Evolutionary conservation across 2,329 filamentous ascomycete genomes (phyloP), one percentile per base, ranked within the genome.

Genomic region (Aspergillus sp.): DNA sequence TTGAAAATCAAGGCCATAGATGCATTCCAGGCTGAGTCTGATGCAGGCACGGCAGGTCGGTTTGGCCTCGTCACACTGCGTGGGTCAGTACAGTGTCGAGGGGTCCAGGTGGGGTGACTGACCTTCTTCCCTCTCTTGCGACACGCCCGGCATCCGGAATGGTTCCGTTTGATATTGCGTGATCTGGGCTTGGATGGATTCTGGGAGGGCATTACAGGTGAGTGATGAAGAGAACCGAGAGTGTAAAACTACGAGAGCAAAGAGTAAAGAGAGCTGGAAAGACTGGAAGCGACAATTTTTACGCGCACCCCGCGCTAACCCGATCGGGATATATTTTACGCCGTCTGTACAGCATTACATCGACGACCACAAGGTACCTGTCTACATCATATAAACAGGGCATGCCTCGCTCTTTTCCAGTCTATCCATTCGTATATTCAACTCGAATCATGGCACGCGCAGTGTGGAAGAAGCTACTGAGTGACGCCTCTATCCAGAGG

Each of bases 401-500:
- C 17, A 39, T 2, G 17, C 12, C 18, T 42, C 11, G 18, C 13
- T 13, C 5, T 15, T 15, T 32, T 12, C 4, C 12, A 3, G 6
- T 32, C 6, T 32, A 15, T 15, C 11, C 1, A 15, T 7, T 15
- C 5, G 15, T 5, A 15, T 2, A 5, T 15, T 36, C 12, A 36
- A 12, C 5, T 15, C n/a, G 4, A 26, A 50, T 18, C 11, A 62
- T 62, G 61, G 36, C 20, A 7, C 39, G 7, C n/a, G 61, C 62
- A 4, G 53, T 41, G n/a, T 68, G 66, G 62, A 59, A 54, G 5
- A 70, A 68, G 18, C n/a, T 71, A 4, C 36, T 66, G 11, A 63
- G 64, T 2, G 60, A 55, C 2, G 57, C 64, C 38, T 59, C 64
- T 1, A 61, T 72, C 6, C 66, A 60, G 7, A 86, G 90, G 53